Percentiles rank a stretch among this genome's conserved stretches.
Conservation (phyloP, 805 yeast genomes). For the Candida sphagnicola region DNA sequence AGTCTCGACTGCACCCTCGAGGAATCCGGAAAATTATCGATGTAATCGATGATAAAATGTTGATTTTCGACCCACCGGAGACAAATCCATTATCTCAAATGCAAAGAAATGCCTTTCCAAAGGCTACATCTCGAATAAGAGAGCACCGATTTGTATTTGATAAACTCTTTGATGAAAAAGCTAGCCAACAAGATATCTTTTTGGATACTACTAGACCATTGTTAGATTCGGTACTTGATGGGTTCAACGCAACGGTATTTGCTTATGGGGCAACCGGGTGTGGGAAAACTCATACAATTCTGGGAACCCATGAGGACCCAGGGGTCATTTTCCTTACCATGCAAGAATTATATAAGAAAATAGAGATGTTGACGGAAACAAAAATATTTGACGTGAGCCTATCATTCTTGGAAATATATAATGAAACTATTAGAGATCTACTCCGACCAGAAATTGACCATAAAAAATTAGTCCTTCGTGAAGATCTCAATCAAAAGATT, state of each 20-base stretch:
- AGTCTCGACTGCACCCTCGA: slow-evolving; percentile 27
- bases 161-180: slow-evolving; percentile 61
- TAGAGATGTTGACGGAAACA: slow-evolving; percentile 53
- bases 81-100: slow-evolving; percentile 54
- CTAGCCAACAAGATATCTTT: slow-evolving; percentile 68
- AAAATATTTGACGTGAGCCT: slow-evolving; percentile 57
- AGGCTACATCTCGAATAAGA: slow-evolving; percentile 44
- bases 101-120: slow-evolving; percentile 44
- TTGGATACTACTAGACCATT: slow-evolving; percentile 64
- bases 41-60: slow-evolving; percentile 81
- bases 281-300: slow-evolving; percentile 92
- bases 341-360: slow-evolving; percentile 64
- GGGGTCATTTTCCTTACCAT: slow-evolving; percentile 79
- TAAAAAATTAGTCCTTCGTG: slow-evolving; percentile 59
- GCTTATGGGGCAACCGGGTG: slow-evolving; percentile 98
- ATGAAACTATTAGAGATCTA: slow-evolving; percentile 82
- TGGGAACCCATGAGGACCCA: slow-evolving; percentile 69
- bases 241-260: slow-evolving; percentile 86
- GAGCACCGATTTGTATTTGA: slow-evolving; percentile 86
- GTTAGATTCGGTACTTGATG: slow-evolving; percentile 72
- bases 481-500: slow-evolving; percentile 62
- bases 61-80: slow-evolving; percentile 82
- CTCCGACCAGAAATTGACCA: slow-evolving; percentile 50
- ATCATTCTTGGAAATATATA: slow-evolving; percentile 84
- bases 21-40: slow-evolving; percentile 69